Percentiles rank a stretch among this genome's conserved stretches.
phyloP scores from a whole-genome alignment of 2,329 filamentous ascomycete genomes.

The Cladosporium halotolerans region DNA sequence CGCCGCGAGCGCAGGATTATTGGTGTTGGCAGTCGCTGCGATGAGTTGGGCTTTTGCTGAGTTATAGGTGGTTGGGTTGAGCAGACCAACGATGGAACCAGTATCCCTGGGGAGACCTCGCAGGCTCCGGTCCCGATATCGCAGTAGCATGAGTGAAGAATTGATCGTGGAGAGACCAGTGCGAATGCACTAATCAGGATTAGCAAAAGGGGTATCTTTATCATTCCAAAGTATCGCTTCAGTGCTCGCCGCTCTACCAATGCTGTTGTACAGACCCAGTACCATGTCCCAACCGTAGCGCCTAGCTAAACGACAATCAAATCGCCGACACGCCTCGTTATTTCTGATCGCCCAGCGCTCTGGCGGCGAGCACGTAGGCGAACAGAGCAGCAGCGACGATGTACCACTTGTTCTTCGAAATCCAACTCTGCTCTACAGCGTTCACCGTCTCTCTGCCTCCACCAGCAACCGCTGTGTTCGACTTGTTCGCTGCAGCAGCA shows the following conservation, averaged over 20 bases:
- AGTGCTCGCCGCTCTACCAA: not conserved
- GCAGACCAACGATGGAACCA: no score
- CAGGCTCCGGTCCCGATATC: no score
- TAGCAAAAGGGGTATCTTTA: not conserved
- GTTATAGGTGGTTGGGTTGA: not conserved
- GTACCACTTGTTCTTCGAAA: conserved; percentile 71
- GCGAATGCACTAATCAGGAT: no score
- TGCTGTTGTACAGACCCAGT: not conserved
- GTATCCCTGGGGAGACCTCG: no score
- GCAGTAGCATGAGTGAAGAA: no score
- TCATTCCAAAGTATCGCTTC: not conserved
- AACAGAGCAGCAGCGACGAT: conserved; percentile 66
- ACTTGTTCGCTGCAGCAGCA: conserved; percentile 60
- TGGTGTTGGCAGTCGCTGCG: not conserved
- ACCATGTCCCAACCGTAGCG: not conserved
- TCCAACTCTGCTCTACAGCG: conserved; percentile 69
- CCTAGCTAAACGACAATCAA: not conserved
- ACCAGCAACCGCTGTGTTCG: conserved; percentile 53
- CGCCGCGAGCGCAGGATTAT: not conserved
- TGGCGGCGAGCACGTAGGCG: conserved; percentile 73
- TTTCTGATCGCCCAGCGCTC: conserved; percentile 55
- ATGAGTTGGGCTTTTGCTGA: conserved; percentile 3
- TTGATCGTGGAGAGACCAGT: no score
- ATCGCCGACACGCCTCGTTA: not conserved
- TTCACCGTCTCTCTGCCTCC: conserved; percentile 73